Conservation (phyloP, 2,329 filamentous ascomycete genomes). For the Exophiala sideris region DNA sequence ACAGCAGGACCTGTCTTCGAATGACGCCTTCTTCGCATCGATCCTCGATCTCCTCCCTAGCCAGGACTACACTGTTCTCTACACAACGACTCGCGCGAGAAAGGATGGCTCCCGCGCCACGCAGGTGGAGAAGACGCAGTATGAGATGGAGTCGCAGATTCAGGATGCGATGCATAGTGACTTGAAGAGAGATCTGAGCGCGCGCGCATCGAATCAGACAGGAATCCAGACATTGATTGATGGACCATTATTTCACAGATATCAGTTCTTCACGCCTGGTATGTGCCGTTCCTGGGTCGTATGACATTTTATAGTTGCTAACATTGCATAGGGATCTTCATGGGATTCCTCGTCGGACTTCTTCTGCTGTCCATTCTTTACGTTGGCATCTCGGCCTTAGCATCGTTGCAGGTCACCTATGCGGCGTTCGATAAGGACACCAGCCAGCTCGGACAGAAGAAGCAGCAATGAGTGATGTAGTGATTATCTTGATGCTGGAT, state of each 20-base stretch:
- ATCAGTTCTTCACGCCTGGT: slow-evolving; percentile 92
- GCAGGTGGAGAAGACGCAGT: slow-evolving; percentile 41
- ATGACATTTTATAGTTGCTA: background rate
- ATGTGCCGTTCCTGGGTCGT: slow-evolving; percentile 32
- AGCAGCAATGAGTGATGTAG: slow-evolving; percentile 24
- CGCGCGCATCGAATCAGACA: slow-evolving; percentile 27
- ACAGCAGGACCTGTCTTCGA: slow-evolving; percentile 9
- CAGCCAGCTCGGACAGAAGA: slow-evolving; percentile 56
- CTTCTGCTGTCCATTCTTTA: slow-evolving; percentile 74
- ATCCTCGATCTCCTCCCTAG: slow-evolving; percentile 47
- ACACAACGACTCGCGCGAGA: slow-evolving; percentile 61
- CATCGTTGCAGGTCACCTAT: slow-evolving; percentile 83
- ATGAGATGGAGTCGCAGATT: slow-evolving; percentile 64
- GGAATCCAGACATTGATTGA: slow-evolving; percentile 37
- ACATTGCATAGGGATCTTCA: slow-evolving; percentile 69
- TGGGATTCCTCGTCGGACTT: slow-evolving; percentile 69
- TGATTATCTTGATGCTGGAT: background rate
- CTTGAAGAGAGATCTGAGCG: slow-evolving; percentile 62
- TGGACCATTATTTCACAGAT: slow-evolving; percentile 73
- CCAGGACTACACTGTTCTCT: slow-evolving; percentile 69
- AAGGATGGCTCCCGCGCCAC: slow-evolving; percentile 26
- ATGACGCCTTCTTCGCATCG: slow-evolving; percentile 46
- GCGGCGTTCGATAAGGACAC: slow-evolving; percentile 96
- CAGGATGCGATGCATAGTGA: slow-evolving; percentile 65
- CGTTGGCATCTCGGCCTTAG: slow-evolving; percentile 71